phyloP scores from a whole-genome alignment of 169 alveolate species.

The Nephromyces sp. region DNA sequence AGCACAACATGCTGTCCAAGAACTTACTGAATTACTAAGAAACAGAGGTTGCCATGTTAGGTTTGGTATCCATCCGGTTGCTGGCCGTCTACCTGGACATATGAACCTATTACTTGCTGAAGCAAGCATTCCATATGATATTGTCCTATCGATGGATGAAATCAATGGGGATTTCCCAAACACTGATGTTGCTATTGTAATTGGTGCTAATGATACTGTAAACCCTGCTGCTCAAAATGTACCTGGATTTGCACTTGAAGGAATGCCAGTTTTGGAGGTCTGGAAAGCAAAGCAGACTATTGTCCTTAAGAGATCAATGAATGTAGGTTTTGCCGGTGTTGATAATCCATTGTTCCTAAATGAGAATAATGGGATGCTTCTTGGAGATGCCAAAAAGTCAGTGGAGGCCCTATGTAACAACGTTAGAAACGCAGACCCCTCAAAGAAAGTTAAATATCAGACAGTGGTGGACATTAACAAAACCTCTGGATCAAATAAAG shows the following conservation, averaged over 20 bases:
- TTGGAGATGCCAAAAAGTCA: slow-evolving; percentile 67
- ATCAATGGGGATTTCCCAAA: slow-evolving; percentile 50
- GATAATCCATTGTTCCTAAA: slow-evolving; percentile 77
- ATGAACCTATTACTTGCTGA: slow-evolving; percentile 81
- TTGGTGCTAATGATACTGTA: slow-evolving; percentile 84
- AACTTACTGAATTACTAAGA: slow-evolving; percentile 47
- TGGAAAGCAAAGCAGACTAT: slow-evolving; percentile 63
- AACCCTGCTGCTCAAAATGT: slow-evolving; percentile 68
- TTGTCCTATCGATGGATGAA: slow-evolving; percentile 76
- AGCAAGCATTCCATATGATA: slow-evolving; percentile 74
- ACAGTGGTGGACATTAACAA: neutral
- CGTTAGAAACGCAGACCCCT: slow-evolving; percentile 14
- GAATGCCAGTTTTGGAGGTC: slow-evolving; percentile 81
- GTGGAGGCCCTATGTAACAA: slow-evolving; percentile 33
- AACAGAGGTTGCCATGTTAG: slow-evolving; percentile 59
- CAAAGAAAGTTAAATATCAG: neutral
- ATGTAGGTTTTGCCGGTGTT: slow-evolving; percentile 72
- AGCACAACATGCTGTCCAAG: slow-evolving; percentile 68
- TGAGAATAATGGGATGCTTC: slow-evolving; percentile 59
- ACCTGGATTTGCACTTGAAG: slow-evolving; percentile 60
- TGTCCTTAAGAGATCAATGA: slow-evolving; percentile 71
- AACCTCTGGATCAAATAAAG: neutral
- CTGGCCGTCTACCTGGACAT: slow-evolving; percentile 89
- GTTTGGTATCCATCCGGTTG: slow-evolving; percentile 85
- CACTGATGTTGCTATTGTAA: slow-evolving; percentile 56